A percentile compares a stretch with the other conserved stretches of the same genome.
phyloP scores from a whole-genome alignment of 108 stramenopile genomes.

The Conticribra guillardii region DNA sequence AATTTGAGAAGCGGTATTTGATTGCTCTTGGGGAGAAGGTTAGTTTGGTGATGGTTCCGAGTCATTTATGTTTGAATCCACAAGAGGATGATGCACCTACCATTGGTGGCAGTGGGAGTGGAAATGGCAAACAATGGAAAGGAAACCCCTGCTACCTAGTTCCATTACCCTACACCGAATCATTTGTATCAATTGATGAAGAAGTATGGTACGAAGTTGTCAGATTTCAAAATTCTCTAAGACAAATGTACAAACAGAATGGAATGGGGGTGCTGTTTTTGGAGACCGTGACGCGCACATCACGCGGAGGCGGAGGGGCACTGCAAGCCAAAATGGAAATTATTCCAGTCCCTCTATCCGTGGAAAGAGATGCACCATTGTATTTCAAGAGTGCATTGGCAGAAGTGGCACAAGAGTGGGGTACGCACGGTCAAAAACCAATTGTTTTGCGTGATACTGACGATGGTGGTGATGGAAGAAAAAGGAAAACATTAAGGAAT shows the following conservation, averaged over 20 bases:
- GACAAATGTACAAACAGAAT: constrained; percentile 58
- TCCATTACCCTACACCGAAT: constrained; percentile 52
- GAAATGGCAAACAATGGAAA: no score
- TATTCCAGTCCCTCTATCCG: constrained; percentile 58
- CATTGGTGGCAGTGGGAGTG: no score
- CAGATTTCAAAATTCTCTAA: constrained; percentile 60
- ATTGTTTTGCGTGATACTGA: constrained; percentile 40
- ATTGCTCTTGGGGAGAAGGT: constrained; percentile 73
- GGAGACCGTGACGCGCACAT: constrained; percentile 70
- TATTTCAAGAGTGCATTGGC: constrained; percentile 70
- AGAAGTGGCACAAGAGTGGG: constrained; percentile 83
- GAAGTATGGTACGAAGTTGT: constrained; percentile 75
- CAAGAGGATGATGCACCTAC: constrained; percentile 6
- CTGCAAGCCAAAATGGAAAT: constrained; percentile 78
- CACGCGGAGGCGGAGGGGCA: constrained; percentile 28
- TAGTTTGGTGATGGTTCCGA: constrained; percentile 68
- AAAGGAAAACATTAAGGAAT: constrained; percentile 55
- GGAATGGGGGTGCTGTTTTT: constrained; percentile 61
- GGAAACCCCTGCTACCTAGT: constrained; percentile 46
- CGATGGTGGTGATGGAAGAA: not conserved
- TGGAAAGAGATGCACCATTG: constrained; percentile 69
- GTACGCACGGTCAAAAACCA: constrained; percentile 68
- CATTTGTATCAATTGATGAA: constrained; percentile 62
- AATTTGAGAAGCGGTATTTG: constrained; percentile 65
- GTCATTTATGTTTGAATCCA: constrained; percentile 51